Percentiles rank a stretch among this genome's conserved stretches.
phyloP scores from a whole-genome alignment of 495 filamentous ascomycete species.

The Tuber brumale region DNA sequence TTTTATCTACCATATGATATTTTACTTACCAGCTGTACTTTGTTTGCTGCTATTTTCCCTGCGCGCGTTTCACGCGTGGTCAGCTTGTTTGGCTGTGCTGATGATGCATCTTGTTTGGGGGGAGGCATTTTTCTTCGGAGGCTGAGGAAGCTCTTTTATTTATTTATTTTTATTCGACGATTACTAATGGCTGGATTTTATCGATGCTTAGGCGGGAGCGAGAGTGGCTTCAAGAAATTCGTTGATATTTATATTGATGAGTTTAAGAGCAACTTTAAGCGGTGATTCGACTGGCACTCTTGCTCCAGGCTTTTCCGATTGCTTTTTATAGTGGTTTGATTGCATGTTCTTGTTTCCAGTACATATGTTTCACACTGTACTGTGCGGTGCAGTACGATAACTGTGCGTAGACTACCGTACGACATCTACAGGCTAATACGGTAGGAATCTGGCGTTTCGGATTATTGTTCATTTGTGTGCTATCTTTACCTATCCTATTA shows the following conservation, averaged over 20 bases:
- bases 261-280: conserved; percentile 53
- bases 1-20: conserved; percentile 7
- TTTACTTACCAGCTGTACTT: background rate
- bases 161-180: background rate
- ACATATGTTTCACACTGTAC: background rate
- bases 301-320: background rate
- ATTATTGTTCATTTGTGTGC: background rate
- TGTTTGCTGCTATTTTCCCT: background rate
- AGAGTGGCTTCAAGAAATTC: conserved; percentile 45
- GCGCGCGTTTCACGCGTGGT: conserved; percentile 7
- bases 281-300: conserved; percentile 35
- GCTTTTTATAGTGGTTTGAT: background rate
- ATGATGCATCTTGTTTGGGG: background rate
- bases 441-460: background rate
- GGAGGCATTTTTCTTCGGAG: background rate
- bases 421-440: background rate
- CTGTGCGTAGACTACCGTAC: background rate
- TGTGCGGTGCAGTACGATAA: background rate
- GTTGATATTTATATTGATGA: conserved; percentile 55
- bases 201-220: background rate
- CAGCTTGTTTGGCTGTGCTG: background rate
- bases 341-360: background rate
- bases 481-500: background rate
- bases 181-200: conserved; percentile 8
- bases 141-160: background rate